Conservation (phyloP, 1,284 basidiomycete genomes). For the Trichosporon ovoides region DNA sequence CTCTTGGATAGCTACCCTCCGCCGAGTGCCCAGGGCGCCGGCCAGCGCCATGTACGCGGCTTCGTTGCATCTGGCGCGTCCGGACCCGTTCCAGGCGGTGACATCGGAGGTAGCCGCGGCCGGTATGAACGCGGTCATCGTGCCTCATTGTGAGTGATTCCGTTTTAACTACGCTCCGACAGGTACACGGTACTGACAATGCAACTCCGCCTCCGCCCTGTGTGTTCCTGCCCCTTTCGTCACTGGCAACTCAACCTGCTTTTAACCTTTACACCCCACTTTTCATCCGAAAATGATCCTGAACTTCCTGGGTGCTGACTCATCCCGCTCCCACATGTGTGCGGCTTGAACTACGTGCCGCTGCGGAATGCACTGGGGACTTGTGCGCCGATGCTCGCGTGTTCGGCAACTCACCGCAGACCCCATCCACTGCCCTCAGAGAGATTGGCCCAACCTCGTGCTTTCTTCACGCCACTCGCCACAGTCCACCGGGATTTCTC, state of each 20-base stretch:
- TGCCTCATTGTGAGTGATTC: constrained; percentile 1
- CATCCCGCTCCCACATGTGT: neutral
- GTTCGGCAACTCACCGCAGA: neutral
- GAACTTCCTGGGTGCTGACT: neutral
- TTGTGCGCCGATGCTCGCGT: neutral
- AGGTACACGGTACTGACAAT: constrained; percentile 1
- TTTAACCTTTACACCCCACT: constrained; percentile 3
- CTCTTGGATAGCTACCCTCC: neutral
- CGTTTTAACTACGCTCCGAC: neutral
- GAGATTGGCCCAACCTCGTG: neutral
- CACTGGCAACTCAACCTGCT: neutral
- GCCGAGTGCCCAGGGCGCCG: neutral
- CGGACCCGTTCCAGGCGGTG: neutral
- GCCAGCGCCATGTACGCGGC: neutral
- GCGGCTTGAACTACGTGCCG: neutral
- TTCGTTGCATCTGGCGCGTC: neutral
- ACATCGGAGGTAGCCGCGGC: neutral
- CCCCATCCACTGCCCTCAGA: neutral
- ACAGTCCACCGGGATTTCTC: neutral
- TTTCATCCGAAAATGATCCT: constrained; percentile 3
- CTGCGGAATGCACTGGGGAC: neutral
- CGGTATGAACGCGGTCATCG: neutral
- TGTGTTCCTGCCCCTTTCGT: neutral
- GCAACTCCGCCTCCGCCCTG: no score
- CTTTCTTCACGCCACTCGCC: constrained; percentile 11